Percentiles rank a stretch among this genome's conserved stretches.
phyloP scores from a whole-genome alignment of 805 yeast species.

The Zygoascus flipseniorum region DNA sequence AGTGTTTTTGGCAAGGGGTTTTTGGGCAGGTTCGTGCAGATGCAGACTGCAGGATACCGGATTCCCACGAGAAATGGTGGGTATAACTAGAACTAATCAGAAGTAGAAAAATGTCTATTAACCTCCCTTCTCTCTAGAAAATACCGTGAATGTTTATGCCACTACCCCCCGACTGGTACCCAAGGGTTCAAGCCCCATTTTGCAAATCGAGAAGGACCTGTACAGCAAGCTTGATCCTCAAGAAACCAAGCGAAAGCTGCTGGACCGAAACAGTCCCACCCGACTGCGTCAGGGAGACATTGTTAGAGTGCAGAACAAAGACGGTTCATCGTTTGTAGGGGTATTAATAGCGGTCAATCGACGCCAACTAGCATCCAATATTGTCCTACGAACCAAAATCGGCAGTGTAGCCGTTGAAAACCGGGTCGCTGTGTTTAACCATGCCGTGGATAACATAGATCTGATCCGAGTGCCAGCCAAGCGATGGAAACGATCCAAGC shows the following conservation, averaged over 20 bases:
- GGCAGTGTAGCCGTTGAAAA: conserved; percentile 80
- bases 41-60: neutral
- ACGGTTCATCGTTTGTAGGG: conserved; percentile 57
- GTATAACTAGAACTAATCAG: neutral
- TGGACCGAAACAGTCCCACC: conserved; percentile 39
- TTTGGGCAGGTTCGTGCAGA: neutral
- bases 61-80: conserved; percentile 2
- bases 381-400: conserved; percentile 76
- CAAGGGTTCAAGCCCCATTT: conserved; percentile 28
- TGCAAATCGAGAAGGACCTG: conserved; percentile 43
- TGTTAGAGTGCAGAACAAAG: conserved; percentile 62
- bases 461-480: conserved; percentile 61
- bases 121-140: conserved; percentile 9
- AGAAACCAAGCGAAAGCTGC: conserved; percentile 54
- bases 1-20: neutral
- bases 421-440: conserved; percentile 72
- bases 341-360: conserved; percentile 71
- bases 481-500: conserved; percentile 74
- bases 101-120: neutral
- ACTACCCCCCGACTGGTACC: conserved; percentile 27
- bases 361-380: conserved; percentile 60
- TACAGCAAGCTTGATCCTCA: conserved; percentile 57
- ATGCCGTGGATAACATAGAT: conserved; percentile 69
- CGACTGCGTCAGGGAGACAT: conserved; percentile 74
- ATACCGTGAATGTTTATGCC: conserved; percentile 28